Base-by-base conservation (phyloP, 208 protist genomes). In the Angomonas deanei region DNA sequence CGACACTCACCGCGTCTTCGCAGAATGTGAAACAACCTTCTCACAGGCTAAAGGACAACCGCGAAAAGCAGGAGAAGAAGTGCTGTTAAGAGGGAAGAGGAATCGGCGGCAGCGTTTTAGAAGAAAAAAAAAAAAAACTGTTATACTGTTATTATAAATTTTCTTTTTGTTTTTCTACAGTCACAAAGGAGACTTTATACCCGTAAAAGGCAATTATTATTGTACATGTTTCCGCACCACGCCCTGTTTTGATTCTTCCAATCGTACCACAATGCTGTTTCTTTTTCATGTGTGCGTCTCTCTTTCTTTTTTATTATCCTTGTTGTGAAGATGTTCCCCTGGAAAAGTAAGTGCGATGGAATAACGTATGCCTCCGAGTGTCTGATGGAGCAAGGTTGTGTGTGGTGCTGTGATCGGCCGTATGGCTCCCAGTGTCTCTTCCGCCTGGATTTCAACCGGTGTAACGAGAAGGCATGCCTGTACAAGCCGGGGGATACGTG, bases 341-440 rank as follows among this genome's bases (percentile, higher is more conserved):
- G n/a, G n/a, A n/a, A n/a, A n/a, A n/a, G n/a, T n/a, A n/a, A n/a
- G n/a, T n/a, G n/a, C n/a, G n/a, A n/a, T n/a, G n/a, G n/a, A n/a
- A n/a, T n/a, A n/a, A 26, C 13, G 17, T 50, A 49, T 26, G 17
- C 38, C 38, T 23, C 47, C 26, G 39, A 64, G 21, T 52, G 49
- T 50, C 23, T 59, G 17, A n/a, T 5, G 3, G 3, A 21, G 3
- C 8, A 33, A 15, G 32, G 6, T 15, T 57, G 38, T 57, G 38
- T 61, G n/a, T 62, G 38, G 32, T 56, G 53, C 53, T 59, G 53
- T 34, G 27, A 30, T 39, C 23, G 15, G 21, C 56, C 53, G 4
- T 76, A 70, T 65, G 61, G 53, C 13, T 61, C 61, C 3, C 67
- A 78, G 38, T 83, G 77, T 66, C 56, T 59, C 42, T 19, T 32